phyloP scores from a whole-genome alignment of 352 stramenopile species.

The Aphanomyces astaci region DNA sequence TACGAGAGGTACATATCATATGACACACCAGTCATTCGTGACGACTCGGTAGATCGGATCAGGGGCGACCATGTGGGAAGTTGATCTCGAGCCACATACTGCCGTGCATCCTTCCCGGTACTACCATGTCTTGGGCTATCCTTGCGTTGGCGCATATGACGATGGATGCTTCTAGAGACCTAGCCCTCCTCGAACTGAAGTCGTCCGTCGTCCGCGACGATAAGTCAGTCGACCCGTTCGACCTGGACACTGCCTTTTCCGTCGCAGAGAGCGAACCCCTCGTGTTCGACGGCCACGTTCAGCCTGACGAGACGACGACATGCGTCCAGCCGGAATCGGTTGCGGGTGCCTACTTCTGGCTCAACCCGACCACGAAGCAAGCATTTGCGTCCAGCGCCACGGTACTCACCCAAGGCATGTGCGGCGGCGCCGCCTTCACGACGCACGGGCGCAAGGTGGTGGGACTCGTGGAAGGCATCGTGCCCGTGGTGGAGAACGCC shows the following conservation, averaged over 20 bases:
- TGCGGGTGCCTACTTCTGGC: constrained; percentile 47
- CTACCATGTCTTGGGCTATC: too few relatives aligned
- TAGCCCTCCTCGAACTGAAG: constrained; percentile 7
- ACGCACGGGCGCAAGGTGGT: constrained; percentile 36
- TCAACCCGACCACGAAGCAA: constrained; percentile 43
- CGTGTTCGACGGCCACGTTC: constrained; percentile 8
- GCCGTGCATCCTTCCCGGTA: not conserved
- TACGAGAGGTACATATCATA: constrained; percentile 47
- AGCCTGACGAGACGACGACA: not conserved
- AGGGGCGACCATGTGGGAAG: constrained; percentile 12
- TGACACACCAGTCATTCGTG: too few relatives aligned
- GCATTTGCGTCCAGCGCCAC: constrained; percentile 68
- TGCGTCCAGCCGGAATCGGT: constrained; percentile 25
- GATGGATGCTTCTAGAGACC: not conserved
- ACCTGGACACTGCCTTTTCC: not conserved
- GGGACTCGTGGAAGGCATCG: constrained; percentile 71
- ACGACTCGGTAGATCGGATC: constrained; percentile 14
- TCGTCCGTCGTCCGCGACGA: not conserved
- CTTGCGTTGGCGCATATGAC: too few relatives aligned
- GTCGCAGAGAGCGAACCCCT: not conserved
- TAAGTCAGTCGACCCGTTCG: not conserved
- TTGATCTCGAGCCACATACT: constrained; percentile 6
- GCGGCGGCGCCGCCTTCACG: constrained; percentile 55
- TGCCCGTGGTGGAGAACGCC: constrained; percentile 31
- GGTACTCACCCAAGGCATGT: constrained; percentile 76